Evolutionary conservation across 257 asterid species (phyloP).

Genomic region (Solanum boliviense): DNA sequence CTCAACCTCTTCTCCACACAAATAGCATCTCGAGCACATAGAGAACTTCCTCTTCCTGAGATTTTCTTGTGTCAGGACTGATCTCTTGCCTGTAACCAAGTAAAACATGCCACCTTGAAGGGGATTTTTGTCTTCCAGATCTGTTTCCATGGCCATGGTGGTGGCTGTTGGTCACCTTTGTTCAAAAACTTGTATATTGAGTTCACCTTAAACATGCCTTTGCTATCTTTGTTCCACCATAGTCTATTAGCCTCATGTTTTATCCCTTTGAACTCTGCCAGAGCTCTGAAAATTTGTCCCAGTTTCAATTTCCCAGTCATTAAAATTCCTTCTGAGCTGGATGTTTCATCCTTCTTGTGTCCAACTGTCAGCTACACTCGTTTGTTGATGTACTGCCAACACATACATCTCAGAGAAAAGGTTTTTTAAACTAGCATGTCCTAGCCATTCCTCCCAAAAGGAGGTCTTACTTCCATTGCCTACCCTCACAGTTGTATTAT

Average conservation of each 20-base stretch:
- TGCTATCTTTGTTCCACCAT: neutral
- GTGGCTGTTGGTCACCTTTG: neutral
- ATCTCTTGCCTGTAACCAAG: neutral
- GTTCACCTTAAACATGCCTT: neutral
- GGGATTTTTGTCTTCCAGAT: neutral
- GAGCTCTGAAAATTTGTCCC: neutral
- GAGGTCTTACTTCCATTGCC: neutral
- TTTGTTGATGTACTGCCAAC: neutral
- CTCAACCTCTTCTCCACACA: neutral
- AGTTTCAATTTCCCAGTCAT: neutral
- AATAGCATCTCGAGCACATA: neutral
- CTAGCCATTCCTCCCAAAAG: neutral
- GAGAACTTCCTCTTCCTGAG: neutral
- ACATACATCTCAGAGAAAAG: neutral
- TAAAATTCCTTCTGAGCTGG: neutral
- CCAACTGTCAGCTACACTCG: neutral
- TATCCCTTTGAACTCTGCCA: neutral
- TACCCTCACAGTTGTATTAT: neutral
- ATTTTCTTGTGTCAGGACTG: neutral
- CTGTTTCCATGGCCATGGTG: neutral
- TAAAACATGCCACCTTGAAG: neutral
- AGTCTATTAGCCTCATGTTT: neutral
- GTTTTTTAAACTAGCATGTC: neutral
- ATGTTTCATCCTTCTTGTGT: neutral
- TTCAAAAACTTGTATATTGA: neutral